Conservation (phyloP, 441 rosid species). For the Bruguiera hainesii region DNA sequence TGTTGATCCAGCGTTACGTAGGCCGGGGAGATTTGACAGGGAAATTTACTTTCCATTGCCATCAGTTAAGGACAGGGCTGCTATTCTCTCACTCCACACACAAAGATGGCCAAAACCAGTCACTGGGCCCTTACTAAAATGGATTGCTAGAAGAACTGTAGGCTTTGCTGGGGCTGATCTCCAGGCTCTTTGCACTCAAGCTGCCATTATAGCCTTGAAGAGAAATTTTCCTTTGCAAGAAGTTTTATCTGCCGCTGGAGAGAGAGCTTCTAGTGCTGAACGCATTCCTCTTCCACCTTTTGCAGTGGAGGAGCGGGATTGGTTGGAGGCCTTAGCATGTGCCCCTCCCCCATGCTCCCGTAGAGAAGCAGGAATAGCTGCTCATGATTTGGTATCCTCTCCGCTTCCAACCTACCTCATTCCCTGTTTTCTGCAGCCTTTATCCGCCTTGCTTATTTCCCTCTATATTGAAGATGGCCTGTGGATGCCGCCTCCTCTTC, state of each 20-base stretch:
- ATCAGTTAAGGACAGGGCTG: slow-evolving; percentile 78
- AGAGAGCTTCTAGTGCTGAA: slow-evolving; percentile 44
- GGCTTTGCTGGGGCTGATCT: slow-evolving; percentile 99
- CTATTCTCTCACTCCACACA: slow-evolving; percentile 94
- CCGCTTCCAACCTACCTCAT: slow-evolving; percentile 81
- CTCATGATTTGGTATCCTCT: slow-evolving; percentile 67
- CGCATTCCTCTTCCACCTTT: slow-evolving; percentile 73
- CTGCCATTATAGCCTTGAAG: slow-evolving; percentile 85
- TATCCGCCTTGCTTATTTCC: slow-evolving; percentile 67
- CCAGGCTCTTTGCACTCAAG: slow-evolving; percentile 97
- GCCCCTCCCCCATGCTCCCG: slow-evolving; percentile 93
- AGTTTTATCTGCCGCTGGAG: slow-evolving; percentile 67
- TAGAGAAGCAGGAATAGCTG: slow-evolving; percentile 96
- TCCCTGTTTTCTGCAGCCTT: slow-evolving; percentile 71
- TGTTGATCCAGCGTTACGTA: slow-evolving; percentile 95
- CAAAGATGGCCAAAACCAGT: slow-evolving; percentile 93
- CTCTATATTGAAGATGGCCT: slow-evolving; percentile 79
- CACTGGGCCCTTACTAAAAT: slow-evolving; percentile 69
- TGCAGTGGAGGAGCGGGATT: slow-evolving; percentile 89
- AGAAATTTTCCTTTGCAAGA: slow-evolving; percentile 93
- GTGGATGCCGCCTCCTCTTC: slow-evolving; percentile 71
- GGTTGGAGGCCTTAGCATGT: slow-evolving; percentile 93
- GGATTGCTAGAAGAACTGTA: slow-evolving; percentile 86
- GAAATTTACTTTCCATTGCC: slow-evolving; percentile 96
- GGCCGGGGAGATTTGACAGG: slow-evolving; percentile 99